phyloP scores from a whole-genome alignment of 2,329 filamentous ascomycete genomes.

The Ophiostoma piceae region DNA sequence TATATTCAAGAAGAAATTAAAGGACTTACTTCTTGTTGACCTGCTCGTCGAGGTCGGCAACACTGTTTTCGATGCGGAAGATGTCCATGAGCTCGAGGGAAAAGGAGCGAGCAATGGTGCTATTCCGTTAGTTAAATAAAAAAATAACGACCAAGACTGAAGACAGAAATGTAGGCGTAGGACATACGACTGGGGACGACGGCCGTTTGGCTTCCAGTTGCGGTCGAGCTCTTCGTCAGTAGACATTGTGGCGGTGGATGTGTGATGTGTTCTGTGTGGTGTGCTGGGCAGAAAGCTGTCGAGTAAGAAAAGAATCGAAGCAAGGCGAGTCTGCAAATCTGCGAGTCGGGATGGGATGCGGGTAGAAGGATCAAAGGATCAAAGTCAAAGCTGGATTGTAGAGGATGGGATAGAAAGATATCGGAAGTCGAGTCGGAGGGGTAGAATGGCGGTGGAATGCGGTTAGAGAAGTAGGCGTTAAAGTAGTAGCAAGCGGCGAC shows the following conservation, averaged over 20 bases:
- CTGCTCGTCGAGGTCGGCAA: constrained; percentile 67
- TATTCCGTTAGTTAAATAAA: constrained; percentile 35
- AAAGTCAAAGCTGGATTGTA: background rate
- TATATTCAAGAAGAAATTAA: background rate
- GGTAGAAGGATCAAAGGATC: background rate
- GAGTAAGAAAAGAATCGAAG: background rate
- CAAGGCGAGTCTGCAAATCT: background rate
- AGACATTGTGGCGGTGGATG: constrained; percentile 22
- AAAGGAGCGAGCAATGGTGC: constrained; percentile 82
- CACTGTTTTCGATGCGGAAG: constrained; percentile 77
- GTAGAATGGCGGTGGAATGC: constrained; percentile 15
- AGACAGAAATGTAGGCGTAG: too few species aligned
- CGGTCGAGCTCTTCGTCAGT: constrained; percentile 67
- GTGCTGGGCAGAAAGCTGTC: background rate
- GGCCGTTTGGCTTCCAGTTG: constrained; percentile 73
- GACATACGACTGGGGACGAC: constrained; percentile 80
- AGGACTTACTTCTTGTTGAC: constrained; percentile 71
- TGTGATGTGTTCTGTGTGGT: background rate
- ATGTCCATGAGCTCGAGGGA: constrained; percentile 80
- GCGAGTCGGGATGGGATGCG: background rate
- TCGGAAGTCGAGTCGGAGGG: constrained; percentile 8
- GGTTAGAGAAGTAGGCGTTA: background rate
- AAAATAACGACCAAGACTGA: too few species aligned
- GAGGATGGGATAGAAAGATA: background rate
- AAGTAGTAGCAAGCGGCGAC: background rate